Conservation (phyloP, 768 basidiomycete genomes). For the Panaeolus cyanescens region DNA sequence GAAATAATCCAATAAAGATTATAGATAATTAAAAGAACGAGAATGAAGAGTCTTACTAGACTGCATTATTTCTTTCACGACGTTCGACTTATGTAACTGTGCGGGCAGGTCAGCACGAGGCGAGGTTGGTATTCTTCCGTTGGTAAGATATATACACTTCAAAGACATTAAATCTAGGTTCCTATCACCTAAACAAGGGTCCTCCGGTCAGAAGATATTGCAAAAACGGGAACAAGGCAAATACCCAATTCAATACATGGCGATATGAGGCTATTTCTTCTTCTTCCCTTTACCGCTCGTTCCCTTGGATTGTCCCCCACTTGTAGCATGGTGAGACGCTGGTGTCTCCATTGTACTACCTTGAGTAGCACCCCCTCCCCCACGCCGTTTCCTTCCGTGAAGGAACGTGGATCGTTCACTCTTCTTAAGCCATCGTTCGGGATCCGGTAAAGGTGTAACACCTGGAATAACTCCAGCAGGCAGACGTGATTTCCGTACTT, state of each 20-base stretch:
- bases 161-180: constrained; percentile 1
- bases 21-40: neutral
- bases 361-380: constrained; percentile 65
- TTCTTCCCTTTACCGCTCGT: constrained; percentile 64
- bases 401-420: constrained; percentile 68
- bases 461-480: constrained; percentile 78
- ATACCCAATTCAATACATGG: neutral
- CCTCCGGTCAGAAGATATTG: neutral
- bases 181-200: neutral
- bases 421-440: constrained; percentile 89
- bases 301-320: constrained; percentile 34
- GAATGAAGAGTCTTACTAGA: neutral
- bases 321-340: constrained; percentile 23
- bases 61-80: neutral
- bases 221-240: neutral
- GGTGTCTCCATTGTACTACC: constrained; percentile 49
- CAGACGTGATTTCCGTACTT: constrained; percentile 65
- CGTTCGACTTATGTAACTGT: constrained; percentile 12
- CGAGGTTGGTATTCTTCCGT: constrained; percentile 3
- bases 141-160: neutral
- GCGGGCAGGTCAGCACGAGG: constrained; percentile 17
- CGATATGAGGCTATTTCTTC: constrained; percentile 49
- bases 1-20: neutral
- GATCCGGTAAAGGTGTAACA: constrained; percentile 81
- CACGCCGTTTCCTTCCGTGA: constrained; percentile 54